A percentile compares a stretch with the other conserved stretches of the same genome.
Conservation (phyloP, 257 asterid species). For the Apocynum venetum region DNA sequence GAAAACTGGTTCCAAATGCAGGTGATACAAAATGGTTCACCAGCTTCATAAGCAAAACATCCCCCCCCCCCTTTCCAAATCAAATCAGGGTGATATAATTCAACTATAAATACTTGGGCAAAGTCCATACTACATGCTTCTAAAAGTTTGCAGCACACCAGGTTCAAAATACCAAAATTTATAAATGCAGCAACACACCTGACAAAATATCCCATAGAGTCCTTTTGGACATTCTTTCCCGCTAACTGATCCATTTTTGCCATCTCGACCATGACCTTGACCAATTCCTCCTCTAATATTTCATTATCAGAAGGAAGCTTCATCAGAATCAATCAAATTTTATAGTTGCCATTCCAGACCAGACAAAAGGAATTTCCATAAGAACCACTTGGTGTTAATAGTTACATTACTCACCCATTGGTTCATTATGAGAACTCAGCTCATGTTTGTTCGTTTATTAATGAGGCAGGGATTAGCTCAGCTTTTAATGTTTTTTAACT, state of each 20-base stretch:
- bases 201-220: constrained; percentile 79
- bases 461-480: not conserved
- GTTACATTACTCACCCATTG: not conserved
- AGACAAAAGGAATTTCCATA: not conserved
- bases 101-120: not conserved
- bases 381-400: not conserved
- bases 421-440: not conserved
- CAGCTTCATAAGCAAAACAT: not conserved
- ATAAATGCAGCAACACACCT: constrained; percentile 39
- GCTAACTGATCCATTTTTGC: constrained; percentile 72
- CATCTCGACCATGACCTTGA: constrained; percentile 61
- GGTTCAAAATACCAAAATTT: constrained; percentile 12
- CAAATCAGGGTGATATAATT: not conserved
- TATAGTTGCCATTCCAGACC: not conserved
- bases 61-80: not conserved
- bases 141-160: constrained; percentile 1
- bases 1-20: not conserved
- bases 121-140: not conserved
- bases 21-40: not conserved
- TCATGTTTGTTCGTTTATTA: not conserved
- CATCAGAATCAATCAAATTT: not conserved
- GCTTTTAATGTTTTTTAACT: not conserved
- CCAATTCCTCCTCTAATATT: constrained; percentile 77
- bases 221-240: constrained; percentile 89
- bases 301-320: not conserved